These are phyloP conservation scores for Elsinoe fawcettii DNA, from an alignment of 2,329 filamentous ascomycete species.

Conservation along the genomic window DNA sequence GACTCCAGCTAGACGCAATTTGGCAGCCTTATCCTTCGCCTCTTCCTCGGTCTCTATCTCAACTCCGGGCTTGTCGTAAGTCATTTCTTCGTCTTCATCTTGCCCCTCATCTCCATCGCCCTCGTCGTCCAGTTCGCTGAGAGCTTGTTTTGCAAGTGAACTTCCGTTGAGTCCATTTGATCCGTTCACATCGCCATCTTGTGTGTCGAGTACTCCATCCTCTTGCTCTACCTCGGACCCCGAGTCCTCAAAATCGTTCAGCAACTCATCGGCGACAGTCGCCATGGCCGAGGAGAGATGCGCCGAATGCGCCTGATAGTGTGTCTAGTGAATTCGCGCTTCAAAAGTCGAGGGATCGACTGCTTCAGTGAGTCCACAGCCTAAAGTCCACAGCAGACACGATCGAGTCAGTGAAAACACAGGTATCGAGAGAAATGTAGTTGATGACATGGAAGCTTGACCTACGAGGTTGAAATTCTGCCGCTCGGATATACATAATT, in stretches of 20 bases:
- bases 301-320: not conserved
- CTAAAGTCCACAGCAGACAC: no score
- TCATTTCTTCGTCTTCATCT: conserved; percentile 46
- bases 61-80: conserved; percentile 46
- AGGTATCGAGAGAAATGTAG: not conserved
- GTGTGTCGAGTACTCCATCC: conserved; percentile 24
- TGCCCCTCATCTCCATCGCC: conserved; percentile 40
- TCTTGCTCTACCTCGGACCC: conserved; percentile 66
- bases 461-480: not conserved
- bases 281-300: conserved; percentile 54
- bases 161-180: conserved; percentile 6
- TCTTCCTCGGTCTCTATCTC: conserved; percentile 58
- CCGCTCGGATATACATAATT: not conserved
- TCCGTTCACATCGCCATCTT: conserved; percentile 20
- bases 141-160: conserved; percentile 19
- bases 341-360: no score
- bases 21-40: conserved; percentile 71
- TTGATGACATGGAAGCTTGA: not conserved
- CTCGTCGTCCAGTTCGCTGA: conserved; percentile 48
- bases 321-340: no score
- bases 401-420: no score
- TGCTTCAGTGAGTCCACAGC: no score
- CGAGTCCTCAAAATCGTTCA: conserved; percentile 84
- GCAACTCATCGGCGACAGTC: conserved; percentile 82
- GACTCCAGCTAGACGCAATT: conserved; percentile 66